Percentiles rank a stretch among this genome's conserved stretches.
These are phyloP conservation scores for Cymbidium sinense DNA, from an alignment of 106 monocot genomes.

Conservation along the genomic window DNA sequence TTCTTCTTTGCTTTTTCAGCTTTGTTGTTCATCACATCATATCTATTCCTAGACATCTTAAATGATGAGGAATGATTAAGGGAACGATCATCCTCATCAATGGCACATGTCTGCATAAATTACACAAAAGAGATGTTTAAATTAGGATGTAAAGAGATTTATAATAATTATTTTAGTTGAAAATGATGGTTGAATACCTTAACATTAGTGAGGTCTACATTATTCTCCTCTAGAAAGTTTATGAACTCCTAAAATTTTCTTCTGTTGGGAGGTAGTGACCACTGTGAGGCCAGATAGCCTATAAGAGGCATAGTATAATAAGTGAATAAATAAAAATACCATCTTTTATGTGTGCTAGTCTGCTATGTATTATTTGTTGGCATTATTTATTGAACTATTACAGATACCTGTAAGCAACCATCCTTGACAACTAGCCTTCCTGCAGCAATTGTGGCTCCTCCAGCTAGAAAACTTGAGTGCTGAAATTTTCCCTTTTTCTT, in stretches of 20 bases:
- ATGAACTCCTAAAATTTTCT: slow-evolving; percentile 43
- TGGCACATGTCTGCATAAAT: slow-evolving; percentile 8
- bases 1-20: neutral
- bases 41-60: neutral
- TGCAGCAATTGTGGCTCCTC: slow-evolving; percentile 67
- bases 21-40: neutral
- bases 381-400: neutral
- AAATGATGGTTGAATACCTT: slow-evolving; percentile 17
- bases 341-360: neutral
- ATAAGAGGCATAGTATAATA: neutral
- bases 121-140: neutral
- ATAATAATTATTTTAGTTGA: neutral
- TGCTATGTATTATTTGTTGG: neutral
- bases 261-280: slow-evolving; percentile 47
- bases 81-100: slow-evolving; percentile 12
- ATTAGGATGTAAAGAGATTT: neutral
- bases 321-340: slow-evolving; percentile 7
- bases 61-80: slow-evolving; percentile 2
- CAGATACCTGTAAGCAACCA: slow-evolving; percentile 23
- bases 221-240: slow-evolving; percentile 33
- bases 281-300: slow-evolving; percentile 58
- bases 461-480: slow-evolving; percentile 82
- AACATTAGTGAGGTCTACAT: slow-evolving; percentile 39
- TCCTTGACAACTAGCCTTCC: slow-evolving; percentile 64
- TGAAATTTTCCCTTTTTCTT: slow-evolving; percentile 81